Evolutionary conservation across 257 asterid genomes (phyloP).

Genomic region (Solanum medicagineum): DNA sequence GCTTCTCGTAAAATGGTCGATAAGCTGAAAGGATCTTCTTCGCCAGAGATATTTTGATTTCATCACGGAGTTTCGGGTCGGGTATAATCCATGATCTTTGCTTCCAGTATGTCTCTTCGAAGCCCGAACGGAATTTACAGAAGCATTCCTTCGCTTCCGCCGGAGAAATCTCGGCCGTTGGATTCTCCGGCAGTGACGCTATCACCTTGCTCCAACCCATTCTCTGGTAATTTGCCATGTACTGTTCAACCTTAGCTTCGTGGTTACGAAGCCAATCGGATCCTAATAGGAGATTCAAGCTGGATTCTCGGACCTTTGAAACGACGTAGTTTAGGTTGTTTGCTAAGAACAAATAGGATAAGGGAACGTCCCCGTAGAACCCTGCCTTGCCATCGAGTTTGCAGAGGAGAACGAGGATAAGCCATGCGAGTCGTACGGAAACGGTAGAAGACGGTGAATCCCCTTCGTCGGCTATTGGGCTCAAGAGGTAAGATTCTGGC

Average conservation of each 20-base stretch:
- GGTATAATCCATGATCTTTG: constrained; percentile 65
- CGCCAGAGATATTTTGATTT: constrained; percentile 27
- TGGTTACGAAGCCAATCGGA: constrained; percentile 48
- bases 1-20: constrained; percentile 20
- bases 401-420: constrained; percentile 70
- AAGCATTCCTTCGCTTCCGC: constrained; percentile 22
- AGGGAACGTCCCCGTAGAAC: constrained; percentile 50
- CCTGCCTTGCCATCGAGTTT: constrained; percentile 77
- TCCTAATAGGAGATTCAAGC: constrained; percentile 46
- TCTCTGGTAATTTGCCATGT: constrained; percentile 29
- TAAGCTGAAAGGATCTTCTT: constrained; percentile 27
- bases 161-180: constrained; percentile 26
- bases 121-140: constrained; percentile 23
- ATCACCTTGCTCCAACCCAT: constrained; percentile 50
- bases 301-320: constrained; percentile 50
- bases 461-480: constrained; percentile 16
- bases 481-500: constrained; percentile 52
- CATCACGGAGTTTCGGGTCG: constrained; percentile 44
- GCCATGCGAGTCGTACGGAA: constrained; percentile 59
- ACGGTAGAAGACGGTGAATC: constrained; percentile 27
- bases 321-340: constrained; percentile 79
- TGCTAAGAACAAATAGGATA: constrained; percentile 61
- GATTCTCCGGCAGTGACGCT: constrained; percentile 35
- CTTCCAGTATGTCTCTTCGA: constrained; percentile 36
- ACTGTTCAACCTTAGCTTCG: constrained; percentile 45